Percentiles rank a stretch among this genome's conserved stretches.
Evolutionary conservation across 2,329 filamentous ascomycete genomes (phyloP).

Genomic region (Paraphaeosphaeria sporulosa): DNA sequence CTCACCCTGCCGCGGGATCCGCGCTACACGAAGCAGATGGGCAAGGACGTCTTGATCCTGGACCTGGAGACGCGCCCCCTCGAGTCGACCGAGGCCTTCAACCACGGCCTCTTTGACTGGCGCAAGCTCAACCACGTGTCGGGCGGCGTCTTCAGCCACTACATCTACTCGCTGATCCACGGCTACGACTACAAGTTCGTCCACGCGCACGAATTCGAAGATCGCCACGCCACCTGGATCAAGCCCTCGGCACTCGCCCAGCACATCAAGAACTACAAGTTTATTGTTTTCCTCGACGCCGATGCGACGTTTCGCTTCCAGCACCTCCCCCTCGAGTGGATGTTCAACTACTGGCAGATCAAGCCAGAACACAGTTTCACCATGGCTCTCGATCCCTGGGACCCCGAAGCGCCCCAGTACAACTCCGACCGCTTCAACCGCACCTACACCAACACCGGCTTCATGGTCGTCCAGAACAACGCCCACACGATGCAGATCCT

Average conservation of each 20-base stretch:
- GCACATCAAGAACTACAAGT: constrained; percentile 50
- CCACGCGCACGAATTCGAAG: constrained; percentile 49
- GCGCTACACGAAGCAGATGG: constrained; percentile 42
- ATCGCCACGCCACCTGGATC: constrained; percentile 57
- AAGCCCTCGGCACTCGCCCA: constrained; percentile 52
- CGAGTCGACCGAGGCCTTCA: constrained; percentile 39
- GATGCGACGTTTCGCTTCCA: constrained; percentile 57
- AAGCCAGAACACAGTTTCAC: constrained; percentile 53
- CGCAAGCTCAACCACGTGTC: constrained; percentile 47
- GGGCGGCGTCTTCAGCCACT: constrained; percentile 49
- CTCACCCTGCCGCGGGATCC: constrained; percentile 39
- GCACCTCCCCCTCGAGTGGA: constrained; percentile 59
- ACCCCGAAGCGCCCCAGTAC: constrained; percentile 36
- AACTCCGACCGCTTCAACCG: constrained; percentile 54
- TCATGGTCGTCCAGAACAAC: constrained; percentile 63
- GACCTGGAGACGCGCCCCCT: constrained; percentile 48
- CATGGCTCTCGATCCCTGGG: constrained; percentile 56
- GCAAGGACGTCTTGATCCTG: constrained; percentile 45
- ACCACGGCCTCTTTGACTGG: constrained; percentile 46
- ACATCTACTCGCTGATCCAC: constrained; percentile 53
- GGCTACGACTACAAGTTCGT: constrained; percentile 60
- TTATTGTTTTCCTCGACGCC: constrained; percentile 59
- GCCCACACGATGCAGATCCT: constrained; percentile 58
- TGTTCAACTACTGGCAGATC: constrained; percentile 60
- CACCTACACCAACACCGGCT: constrained; percentile 60